Conservation (phyloP, 2,329 filamentous ascomycete genomes). For the Monilinia fructigena region DNA sequence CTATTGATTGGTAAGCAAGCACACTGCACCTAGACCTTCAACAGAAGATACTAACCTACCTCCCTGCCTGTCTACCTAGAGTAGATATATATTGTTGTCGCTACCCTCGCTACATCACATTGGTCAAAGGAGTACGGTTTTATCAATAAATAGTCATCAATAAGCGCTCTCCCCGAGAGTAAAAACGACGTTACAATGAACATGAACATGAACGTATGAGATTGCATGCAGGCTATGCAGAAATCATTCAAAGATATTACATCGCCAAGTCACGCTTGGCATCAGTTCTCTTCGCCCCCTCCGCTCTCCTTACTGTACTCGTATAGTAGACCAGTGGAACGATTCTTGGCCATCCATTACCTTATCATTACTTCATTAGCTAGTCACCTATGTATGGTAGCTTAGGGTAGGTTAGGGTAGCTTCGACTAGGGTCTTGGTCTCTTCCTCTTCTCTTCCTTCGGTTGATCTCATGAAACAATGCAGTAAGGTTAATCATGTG, state of each 20-base stretch:
- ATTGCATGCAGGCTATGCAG: neutral
- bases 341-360: neutral
- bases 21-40: too few species aligned
- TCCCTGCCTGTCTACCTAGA: too few species aligned
- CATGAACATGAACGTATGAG: neutral
- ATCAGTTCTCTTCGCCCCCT: neutral
- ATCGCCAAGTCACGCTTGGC: neutral
- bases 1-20: slow-evolving; percentile 2
- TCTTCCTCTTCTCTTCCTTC: neutral
- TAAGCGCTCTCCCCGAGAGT: neutral
- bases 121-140: neutral
- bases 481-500: neutral
- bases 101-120: neutral
- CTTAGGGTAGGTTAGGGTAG: too few species aligned
- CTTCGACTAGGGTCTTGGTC: neutral
- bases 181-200: neutral
- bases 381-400: too few species aligned
- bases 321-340: neutral
- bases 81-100: neutral
- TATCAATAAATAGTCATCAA: neutral
- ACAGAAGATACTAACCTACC: too few species aligned
- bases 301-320: neutral
- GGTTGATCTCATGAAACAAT: neutral
- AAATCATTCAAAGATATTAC: neutral
- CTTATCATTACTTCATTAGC: slow-evolving; percentile 14